Evolutionary conservation across 208 protist species (phyloP).

Genomic region (Trypanosoma mega): DNA sequence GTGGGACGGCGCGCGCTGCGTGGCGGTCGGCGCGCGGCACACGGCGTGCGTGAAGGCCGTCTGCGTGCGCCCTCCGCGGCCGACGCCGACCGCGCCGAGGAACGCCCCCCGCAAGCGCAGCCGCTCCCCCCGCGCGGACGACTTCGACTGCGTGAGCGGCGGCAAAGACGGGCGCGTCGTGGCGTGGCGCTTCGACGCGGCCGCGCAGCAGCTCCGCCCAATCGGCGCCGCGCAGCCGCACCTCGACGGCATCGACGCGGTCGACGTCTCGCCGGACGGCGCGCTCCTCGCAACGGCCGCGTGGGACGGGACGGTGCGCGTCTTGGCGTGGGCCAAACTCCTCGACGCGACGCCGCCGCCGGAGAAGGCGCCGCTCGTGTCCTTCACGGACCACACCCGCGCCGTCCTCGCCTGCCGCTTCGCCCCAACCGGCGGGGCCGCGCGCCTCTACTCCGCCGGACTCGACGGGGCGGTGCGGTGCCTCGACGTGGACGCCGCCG

Average conservation of each 20-base stretch:
- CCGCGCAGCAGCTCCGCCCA: slow-evolving; percentile 34
- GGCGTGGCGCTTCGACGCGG: slow-evolving; percentile 55
- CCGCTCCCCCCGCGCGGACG: slow-evolving; percentile 20
- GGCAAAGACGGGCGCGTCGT: slow-evolving; percentile 79
- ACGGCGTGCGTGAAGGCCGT: slow-evolving; percentile 77
- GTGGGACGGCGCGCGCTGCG: slow-evolving; percentile 69
- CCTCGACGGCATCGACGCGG: slow-evolving; percentile 62
- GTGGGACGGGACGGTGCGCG: slow-evolving; percentile 80
- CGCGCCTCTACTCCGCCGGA: slow-evolving; percentile 64
- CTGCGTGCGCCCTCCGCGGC: slow-evolving; percentile 27
- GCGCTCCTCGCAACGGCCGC: slow-evolving; percentile 56
- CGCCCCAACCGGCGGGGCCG: slow-evolving; percentile 34
- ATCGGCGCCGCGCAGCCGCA: slow-evolving; percentile 59
- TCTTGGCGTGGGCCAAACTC: slow-evolving; percentile 64
- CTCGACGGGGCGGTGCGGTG: slow-evolving; percentile 73
- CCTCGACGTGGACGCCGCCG: slow-evolving; percentile 49
- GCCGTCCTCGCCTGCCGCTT: slow-evolving; percentile 73
- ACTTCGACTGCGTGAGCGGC: slow-evolving; percentile 64
- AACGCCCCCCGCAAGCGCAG: slow-evolving; percentile 25
- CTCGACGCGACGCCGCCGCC: slow-evolving; percentile 41
- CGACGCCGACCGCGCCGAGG: neutral
- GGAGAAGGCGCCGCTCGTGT: slow-evolving; percentile 66
- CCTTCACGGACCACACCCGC: slow-evolving; percentile 81
- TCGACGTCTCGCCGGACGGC: slow-evolving; percentile 62
- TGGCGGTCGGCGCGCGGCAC: slow-evolving; percentile 75